Base-by-base conservation (phyloP, 129 eudicot species). In the Silybum marianum region DNA sequence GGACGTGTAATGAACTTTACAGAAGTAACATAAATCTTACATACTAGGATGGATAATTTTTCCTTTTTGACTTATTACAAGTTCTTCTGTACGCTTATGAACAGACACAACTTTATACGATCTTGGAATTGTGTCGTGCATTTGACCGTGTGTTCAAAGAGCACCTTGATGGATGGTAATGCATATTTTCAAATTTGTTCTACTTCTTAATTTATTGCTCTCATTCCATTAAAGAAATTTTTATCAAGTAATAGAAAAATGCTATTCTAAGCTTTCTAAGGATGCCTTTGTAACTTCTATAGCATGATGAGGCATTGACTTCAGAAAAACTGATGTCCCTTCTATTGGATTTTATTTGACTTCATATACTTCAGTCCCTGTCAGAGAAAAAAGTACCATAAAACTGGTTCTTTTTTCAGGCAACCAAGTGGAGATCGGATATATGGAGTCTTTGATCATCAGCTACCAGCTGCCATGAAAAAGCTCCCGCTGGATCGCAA, bases 131-230 rank as follows among this genome's bases (percentile, higher is more conserved):
- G 88, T 95, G 99, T 30, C 99, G 98, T 77, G 99, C 99, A 74
- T 95, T 95, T 90, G 99, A 95, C 76, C 90, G 88, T 40, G 89
- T 93, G 63, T 95, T 95, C 80, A 95, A 84, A 88, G 99, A 93
- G 84, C 98, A 95, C 85, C 91, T 95, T 25, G 99, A 95, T 89
- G 99, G 98, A 93, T 98, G 99, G 99, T 95, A n/a, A n/a, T n/a
- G n/a, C n/a, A 75, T 77, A 75, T 76, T 68, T 74, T 40, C 58
- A 39, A 48, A 63, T 68, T 72, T 75, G 18, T 74, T 74, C 34
- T 68, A 46, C 39, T 28, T 78, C 0, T 9, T 76, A 75, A 39
- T 34, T 12, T 73, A 44, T 66, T 62, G 23, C 36, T 69, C 63
- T 24, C 70, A n/a, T 38, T 77, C 73, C 42, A 22, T 51, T 18